Conservation (phyloP, 352 stramenopile genomes). For the Globisporangium abappressorium region DNA sequence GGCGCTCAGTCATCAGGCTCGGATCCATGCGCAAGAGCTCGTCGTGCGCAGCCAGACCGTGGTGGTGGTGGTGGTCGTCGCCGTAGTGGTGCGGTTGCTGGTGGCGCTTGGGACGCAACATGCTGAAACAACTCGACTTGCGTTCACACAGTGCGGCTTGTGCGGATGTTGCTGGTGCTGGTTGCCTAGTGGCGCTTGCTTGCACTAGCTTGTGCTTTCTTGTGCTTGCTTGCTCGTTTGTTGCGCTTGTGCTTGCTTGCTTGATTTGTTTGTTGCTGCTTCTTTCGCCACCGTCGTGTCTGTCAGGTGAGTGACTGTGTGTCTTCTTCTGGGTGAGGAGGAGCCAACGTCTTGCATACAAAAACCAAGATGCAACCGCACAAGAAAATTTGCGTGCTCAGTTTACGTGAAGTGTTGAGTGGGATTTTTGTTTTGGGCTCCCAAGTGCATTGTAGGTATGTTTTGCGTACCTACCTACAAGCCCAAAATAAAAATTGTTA, state of each 20-base stretch:
- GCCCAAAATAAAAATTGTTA: too few relatives aligned
- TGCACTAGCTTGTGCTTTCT: too few relatives aligned
- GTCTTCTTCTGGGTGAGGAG: not conserved
- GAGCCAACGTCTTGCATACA: not conserved
- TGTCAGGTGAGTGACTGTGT: not conserved
- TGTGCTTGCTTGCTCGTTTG: too few relatives aligned
- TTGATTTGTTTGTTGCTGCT: not conserved
- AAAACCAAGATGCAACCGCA: not conserved
- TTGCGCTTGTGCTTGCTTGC: not conserved
- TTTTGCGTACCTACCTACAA: too few relatives aligned
- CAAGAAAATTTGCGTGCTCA: not conserved
- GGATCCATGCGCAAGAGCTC: slow-evolving; percentile 30
- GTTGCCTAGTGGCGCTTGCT: not conserved
- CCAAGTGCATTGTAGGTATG: too few relatives aligned
- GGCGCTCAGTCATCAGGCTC: slow-evolving; percentile 79
- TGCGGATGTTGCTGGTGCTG: not conserved
- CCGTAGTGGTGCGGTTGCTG: slow-evolving; percentile 3
- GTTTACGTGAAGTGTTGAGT: not conserved
- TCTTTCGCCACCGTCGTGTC: not conserved
- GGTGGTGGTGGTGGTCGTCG: not conserved
- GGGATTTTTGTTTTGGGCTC: not conserved
- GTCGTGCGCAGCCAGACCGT: slow-evolving; percentile 11
- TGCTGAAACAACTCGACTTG: not conserved
- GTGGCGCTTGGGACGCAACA: slow-evolving; percentile 11
- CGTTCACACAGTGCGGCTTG: not conserved